Evolutionary conservation across 1,284 basidiomycete species (phyloP).

Genomic region (Apiotrichum siamense): DNA sequence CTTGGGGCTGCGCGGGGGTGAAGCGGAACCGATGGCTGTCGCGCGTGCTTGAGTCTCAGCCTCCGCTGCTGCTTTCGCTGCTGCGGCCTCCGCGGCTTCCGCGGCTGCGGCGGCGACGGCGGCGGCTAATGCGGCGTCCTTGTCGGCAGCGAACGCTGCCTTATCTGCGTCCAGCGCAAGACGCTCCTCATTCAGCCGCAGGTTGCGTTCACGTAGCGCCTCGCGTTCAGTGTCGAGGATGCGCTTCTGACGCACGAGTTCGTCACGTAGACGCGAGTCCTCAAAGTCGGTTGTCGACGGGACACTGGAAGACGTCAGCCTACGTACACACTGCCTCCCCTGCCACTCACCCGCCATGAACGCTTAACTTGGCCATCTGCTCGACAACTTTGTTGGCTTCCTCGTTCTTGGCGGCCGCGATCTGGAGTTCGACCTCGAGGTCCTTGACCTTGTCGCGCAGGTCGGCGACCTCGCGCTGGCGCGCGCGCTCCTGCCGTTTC

Average conservation of each 20-base stretch:
- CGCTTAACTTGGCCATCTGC: conserved; percentile 30
- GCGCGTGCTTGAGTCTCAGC: not conserved
- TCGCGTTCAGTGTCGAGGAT: conserved; percentile 61
- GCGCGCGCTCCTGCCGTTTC: conserved; percentile 26
- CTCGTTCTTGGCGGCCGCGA: conserved; percentile 31
- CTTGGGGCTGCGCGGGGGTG: not conserved
- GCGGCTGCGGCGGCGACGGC: conserved; percentile 19
- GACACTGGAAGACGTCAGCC: conserved; percentile 2
- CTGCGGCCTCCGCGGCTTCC: conserved; percentile 38
- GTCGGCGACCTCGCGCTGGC: conserved; percentile 24
- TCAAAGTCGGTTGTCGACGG: conserved; percentile 18
- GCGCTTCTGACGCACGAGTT: conserved; percentile 32
- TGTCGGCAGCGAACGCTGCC: conserved; percentile 54
- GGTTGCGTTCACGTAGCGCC: conserved; percentile 60
- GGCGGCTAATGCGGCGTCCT: conserved; percentile 34
- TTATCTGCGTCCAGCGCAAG: conserved; percentile 55
- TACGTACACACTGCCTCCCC: too few species aligned
- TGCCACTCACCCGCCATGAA: conserved; percentile 25
- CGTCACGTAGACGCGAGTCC: conserved; percentile 17
- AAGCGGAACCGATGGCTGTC: not conserved
- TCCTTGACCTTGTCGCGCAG: conserved; percentile 41
- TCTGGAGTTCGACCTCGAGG: conserved; percentile 40
- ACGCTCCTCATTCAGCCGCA: conserved; percentile 61
- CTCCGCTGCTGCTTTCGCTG: conserved; percentile 49
- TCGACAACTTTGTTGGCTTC: conserved; percentile 35